Evolutionary conservation across 1,284 basidiomycete species (phyloP).

Genomic region (Microbotryomycetes sp.): DNA sequence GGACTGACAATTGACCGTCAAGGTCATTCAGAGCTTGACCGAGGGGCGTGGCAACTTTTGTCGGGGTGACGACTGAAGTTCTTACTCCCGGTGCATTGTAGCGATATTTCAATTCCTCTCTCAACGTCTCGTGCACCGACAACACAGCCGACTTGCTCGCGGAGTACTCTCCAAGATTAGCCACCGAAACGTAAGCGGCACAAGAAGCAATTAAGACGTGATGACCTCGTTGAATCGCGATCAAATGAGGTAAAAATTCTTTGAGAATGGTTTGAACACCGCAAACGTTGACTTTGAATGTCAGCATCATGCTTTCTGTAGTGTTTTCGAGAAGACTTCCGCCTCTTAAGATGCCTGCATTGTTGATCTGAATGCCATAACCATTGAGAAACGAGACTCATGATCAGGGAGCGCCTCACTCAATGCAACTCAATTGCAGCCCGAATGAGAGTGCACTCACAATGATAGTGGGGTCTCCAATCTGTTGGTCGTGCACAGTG

Average conservation of each 20-base stretch:
- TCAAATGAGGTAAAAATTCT: constrained; percentile 1
- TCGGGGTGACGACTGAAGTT: background rate
- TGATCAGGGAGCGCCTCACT: background rate
- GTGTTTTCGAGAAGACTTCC: background rate
- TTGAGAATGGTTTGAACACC: background rate
- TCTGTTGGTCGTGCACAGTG: background rate
- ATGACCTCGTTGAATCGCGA: constrained; percentile 3
- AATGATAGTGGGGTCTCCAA: background rate
- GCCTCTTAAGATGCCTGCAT: background rate
- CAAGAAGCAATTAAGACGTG: background rate
- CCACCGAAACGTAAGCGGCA: background rate
- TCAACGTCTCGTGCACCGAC: constrained; percentile 1
- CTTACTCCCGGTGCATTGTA: constrained; percentile 2
- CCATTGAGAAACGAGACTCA: background rate
- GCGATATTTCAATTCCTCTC: background rate
- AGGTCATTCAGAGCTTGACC: background rate
- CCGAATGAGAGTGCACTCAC: background rate
- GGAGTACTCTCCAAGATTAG: background rate
- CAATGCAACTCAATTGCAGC: no score
- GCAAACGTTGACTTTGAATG: background rate
- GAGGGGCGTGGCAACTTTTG: constrained; percentile 2
- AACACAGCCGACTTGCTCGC: background rate
- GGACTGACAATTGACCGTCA: background rate
- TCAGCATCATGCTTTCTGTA: background rate
- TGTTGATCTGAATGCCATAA: background rate